Evolutionary conservation across 2,329 filamentous ascomycete species (phyloP).

Genomic region (Colletotrichum graminicola): DNA sequence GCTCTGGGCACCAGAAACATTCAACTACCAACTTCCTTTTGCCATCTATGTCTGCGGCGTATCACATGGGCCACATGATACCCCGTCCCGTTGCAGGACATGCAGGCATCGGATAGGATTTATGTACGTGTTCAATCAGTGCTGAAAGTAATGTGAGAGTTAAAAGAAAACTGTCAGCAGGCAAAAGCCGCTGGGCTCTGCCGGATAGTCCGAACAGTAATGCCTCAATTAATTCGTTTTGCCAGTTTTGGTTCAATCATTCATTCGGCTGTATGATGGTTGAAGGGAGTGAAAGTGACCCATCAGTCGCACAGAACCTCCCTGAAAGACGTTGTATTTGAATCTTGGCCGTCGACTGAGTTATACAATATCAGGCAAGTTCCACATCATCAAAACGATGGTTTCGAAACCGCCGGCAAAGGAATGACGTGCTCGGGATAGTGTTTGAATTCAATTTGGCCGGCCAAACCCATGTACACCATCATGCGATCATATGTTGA

Average conservation of each 20-base stretch:
- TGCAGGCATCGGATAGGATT: neutral
- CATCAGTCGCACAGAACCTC: neutral
- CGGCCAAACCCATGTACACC: neutral
- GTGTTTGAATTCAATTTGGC: neutral
- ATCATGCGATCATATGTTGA: neutral
- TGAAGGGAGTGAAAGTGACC: neutral
- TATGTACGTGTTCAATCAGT: neutral
- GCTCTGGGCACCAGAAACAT: neutral
- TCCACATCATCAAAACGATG: neutral
- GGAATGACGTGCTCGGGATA: neutral
- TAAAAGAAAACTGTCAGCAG: neutral
- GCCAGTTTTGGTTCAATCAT: neutral
- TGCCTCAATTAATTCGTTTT: too few species aligned
- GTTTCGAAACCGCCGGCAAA: neutral
- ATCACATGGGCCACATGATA: neutral
- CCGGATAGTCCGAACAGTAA: neutral
- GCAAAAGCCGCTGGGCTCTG: neutral
- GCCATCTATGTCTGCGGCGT: too few species aligned
- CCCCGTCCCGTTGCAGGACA: neutral
- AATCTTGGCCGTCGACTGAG: neutral
- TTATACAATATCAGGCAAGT: neutral
- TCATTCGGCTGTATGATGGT: too few species aligned
- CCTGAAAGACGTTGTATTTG: neutral
- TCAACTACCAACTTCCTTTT: neutral
- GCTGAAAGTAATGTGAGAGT: neutral